Evolutionary conservation across 345 rosid species (phyloP), one percentile per base, ranked within the genome.

Genomic region (Citrus australasica): DNA sequence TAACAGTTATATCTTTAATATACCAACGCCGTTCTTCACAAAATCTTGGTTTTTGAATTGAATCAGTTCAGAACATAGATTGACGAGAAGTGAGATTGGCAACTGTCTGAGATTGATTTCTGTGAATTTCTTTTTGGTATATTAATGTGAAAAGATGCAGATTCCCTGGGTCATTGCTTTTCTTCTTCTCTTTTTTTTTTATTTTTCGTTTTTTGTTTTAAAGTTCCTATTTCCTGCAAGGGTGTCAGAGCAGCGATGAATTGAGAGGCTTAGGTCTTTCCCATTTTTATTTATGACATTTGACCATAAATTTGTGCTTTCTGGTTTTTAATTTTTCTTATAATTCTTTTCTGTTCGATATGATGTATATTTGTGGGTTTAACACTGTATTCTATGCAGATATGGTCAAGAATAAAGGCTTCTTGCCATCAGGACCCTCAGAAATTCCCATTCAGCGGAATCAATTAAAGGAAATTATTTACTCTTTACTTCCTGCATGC

Each of bases 381-480:
- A 65, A 21, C n/a, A 48, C 25, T 24, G 3, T 67, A 11, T 67
- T 53, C 75, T 58, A 64, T 77, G 79, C 88, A 89, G 92, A 89
- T 77, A 89, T 89, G 92, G 92, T 89, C 9, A 89, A 89, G 81
- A 89, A 89, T 74, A 89, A 89, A 87, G 92, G 92, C 53, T 89
- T 89, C 79, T 77, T 89, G 83, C 92, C 92, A 46, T 89, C 92
- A 37, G 88, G 83, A 53, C 84, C 90, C 67, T 84, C 90, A 3
- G 92, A 89, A 83, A 87, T 89, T 81, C 83, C 84, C 51, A 77
- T 83, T 46, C 92, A 87, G 73, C 77, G 92, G 75, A 83, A 82
- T 19, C 92, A 89, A 80, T 76, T 89, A 48, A 87, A 73, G 75
- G 81, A 86, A 9, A 87, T 89, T 25, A 84, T 89, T 67, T 80